Percentiles rank a stretch among this genome's conserved stretches.
Conservation (phyloP, 768 basidiomycete species). For the Lactifluus subvellereus region DNA sequence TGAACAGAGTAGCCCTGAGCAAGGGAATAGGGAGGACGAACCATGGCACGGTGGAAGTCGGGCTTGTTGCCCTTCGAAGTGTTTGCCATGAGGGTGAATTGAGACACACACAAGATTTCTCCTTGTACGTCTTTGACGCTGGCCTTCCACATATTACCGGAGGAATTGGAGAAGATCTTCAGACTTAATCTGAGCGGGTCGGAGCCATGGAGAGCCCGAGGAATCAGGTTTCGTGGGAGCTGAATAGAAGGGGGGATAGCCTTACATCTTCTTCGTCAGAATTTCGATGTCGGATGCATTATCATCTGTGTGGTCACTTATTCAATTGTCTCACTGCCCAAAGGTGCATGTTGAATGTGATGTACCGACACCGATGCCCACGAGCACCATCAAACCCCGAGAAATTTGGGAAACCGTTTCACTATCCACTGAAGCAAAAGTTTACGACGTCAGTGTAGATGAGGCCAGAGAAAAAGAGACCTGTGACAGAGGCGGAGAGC, state of each 20-base stretch:
- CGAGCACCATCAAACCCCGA: constrained; percentile 80
- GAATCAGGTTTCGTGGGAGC: not conserved
- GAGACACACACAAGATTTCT: constrained; percentile 90
- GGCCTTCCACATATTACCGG: constrained; percentile 75
- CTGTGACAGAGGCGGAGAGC: constrained; percentile 75
- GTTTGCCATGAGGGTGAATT: constrained; percentile 86
- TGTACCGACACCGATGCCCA: constrained; percentile 80
- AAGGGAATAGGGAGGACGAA: constrained; percentile 29
- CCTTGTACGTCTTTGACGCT: constrained; percentile 85
- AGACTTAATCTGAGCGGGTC: constrained; percentile 51
- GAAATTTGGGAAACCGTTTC: constrained; percentile 78
- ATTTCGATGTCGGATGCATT: constrained; percentile 62
- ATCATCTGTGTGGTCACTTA: constrained; percentile 58
- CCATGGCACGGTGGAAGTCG: constrained; percentile 94
- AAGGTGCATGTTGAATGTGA: constrained; percentile 7
- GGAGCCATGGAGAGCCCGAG: not conserved
- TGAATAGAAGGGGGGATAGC: constrained; percentile 23
- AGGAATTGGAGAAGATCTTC: constrained; percentile 62
- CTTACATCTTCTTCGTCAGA: constrained; percentile 79
- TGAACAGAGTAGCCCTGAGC: not conserved
- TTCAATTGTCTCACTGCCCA: constrained; percentile 22
- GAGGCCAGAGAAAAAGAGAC: constrained; percentile 35
- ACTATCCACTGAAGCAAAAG: constrained; percentile 55
- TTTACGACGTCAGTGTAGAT: not conserved
- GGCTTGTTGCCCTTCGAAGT: constrained; percentile 86